Conservation (phyloP, 345 rosid species). For the Lepidium didymum region DNA sequence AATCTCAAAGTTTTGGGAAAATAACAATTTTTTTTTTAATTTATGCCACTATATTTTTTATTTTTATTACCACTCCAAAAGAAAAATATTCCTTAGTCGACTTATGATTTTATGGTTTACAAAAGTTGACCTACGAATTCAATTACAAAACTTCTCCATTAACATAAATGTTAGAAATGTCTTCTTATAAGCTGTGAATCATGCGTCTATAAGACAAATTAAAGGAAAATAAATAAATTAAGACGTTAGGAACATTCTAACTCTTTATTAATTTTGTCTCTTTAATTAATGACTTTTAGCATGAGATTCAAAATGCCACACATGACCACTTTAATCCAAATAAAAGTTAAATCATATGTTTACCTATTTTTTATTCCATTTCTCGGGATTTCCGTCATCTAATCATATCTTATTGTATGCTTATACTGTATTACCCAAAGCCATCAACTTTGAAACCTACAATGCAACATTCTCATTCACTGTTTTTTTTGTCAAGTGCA, state of each 20-base stretch:
- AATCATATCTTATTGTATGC: conserved; percentile 3
- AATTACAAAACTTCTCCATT: background rate
- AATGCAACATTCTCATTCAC: background rate
- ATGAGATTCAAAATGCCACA: conserved; percentile 22
- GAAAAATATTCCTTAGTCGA: background rate
- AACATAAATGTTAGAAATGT: background rate
- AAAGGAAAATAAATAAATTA: background rate
- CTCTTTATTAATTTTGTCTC: background rate
- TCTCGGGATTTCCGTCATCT: conserved; percentile 10
- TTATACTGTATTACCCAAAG: background rate
- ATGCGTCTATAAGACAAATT: background rate
- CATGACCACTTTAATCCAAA: background rate
- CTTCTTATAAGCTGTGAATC: too few relatives aligned
- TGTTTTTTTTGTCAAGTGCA: too few relatives aligned
- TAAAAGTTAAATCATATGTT: background rate
- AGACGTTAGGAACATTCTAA: conserved; percentile 24
- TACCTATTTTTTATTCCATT: background rate
- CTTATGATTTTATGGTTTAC: background rate
- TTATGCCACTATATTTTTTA: background rate
- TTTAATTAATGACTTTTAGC: conserved; percentile 9
- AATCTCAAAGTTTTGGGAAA: conserved; percentile 1
- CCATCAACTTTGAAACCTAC: background rate
- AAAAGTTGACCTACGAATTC: background rate
- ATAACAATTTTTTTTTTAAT: background rate
- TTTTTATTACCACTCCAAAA: background rate